phyloP scores from a whole-genome alignment of 306 rosid genomes.

The Lathyrus tuberosus region DNA sequence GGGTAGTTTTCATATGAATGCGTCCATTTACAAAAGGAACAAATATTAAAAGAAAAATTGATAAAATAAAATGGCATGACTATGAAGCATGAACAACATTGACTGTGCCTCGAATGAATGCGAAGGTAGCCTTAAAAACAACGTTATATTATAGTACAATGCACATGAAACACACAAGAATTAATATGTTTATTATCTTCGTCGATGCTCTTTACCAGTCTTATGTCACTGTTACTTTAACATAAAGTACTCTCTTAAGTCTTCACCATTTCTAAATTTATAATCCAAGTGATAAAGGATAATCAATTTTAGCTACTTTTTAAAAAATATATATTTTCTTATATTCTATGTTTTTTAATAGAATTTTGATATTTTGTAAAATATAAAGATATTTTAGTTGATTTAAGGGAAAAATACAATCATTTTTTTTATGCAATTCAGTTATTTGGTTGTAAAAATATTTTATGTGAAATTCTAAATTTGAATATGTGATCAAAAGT shows the following conservation, averaged over 20 bases:
- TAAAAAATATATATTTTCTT: too few relatives aligned
- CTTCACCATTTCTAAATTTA: slow-evolving; percentile 21
- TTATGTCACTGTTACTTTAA: slow-evolving; percentile 44
- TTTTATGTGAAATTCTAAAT: too few relatives aligned
- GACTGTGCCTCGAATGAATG: slow-evolving; percentile 25
- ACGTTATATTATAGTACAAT: slow-evolving; percentile 20
- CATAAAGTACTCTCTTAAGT: slow-evolving; percentile 23
- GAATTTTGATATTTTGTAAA: too few relatives aligned
- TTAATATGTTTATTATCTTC: slow-evolving; percentile 21
- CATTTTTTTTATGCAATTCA: too few relatives aligned
- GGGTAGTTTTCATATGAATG: slow-evolving; percentile 43
- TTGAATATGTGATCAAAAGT: too few relatives aligned
- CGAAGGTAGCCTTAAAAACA: slow-evolving; percentile 39
- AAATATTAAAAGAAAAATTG: background rate
- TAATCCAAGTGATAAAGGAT: slow-evolving; percentile 8
- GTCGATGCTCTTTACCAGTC: slow-evolving; percentile 29
- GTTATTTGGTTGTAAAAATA: too few relatives aligned
- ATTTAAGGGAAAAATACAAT: too few relatives aligned
- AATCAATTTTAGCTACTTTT: background rate
- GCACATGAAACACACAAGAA: background rate
- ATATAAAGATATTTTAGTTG: too few relatives aligned
- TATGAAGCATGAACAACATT: slow-evolving; percentile 42
- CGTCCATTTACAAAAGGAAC: slow-evolving; percentile 4
- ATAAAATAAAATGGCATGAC: slow-evolving; percentile 12
- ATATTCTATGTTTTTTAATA: too few relatives aligned